Evolutionary conservation across 2,329 filamentous ascomycete species (phyloP).

Genomic region (Coniochaeta pulveracea): DNA sequence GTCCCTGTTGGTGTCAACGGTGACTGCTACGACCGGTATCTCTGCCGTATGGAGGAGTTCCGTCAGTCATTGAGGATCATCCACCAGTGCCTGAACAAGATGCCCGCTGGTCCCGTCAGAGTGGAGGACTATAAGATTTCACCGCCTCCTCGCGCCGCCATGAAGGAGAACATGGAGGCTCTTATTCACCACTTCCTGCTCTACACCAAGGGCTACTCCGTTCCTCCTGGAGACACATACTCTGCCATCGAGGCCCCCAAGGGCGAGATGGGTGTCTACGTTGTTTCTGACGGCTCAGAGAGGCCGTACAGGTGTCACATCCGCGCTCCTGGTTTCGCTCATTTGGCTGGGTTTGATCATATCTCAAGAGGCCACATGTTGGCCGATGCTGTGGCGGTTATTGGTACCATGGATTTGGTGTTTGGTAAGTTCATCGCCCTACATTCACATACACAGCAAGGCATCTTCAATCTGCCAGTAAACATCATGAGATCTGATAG

Average conservation of each 20-base stretch:
- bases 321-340: constrained; percentile 90
- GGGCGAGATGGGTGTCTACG: constrained; percentile 97
- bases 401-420: constrained; percentile 81
- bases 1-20: constrained; percentile 93
- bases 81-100: constrained; percentile 97
- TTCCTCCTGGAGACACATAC: constrained; percentile 96
- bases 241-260: constrained; percentile 98
- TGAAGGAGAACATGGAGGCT: constrained; percentile 99
- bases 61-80: constrained; percentile 96
- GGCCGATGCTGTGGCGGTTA: constrained; percentile 93
- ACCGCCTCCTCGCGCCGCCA: constrained; percentile 87
- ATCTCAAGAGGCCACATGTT: constrained; percentile 84
- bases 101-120: constrained; percentile 86
- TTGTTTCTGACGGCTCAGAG: constrained; percentile 94
- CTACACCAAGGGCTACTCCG: constrained; percentile 96
- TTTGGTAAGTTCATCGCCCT: constrained; percentile 56
- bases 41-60: constrained; percentile 99
- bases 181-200: constrained; percentile 98
- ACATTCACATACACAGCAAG: background rate
- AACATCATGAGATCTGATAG: background rate
- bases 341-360: constrained; percentile 89
- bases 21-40: constrained; percentile 98
- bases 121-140: constrained; percentile 99
- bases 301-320: constrained; percentile 97
- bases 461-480: background rate